A percentile compares a stretch with the other conserved stretches of the same genome.
phyloP scores from a whole-genome alignment of 2,329 filamentous ascomycete species.

The Sporothrix brunneoviolacea region DNA sequence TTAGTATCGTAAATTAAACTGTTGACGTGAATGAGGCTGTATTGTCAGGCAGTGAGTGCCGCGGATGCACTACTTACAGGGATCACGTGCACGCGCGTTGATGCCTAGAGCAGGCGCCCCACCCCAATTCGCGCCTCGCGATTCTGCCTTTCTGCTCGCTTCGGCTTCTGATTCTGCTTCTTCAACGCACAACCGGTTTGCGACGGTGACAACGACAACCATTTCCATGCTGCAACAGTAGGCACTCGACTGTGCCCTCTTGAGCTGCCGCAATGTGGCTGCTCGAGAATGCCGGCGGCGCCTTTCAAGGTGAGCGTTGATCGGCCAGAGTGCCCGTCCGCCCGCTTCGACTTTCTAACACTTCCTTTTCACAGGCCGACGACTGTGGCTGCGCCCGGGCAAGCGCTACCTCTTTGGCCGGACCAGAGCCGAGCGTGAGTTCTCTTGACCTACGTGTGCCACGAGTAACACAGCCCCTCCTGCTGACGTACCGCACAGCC shows the following conservation, averaged over 20 bases:
- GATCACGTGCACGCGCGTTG: conserved; percentile 15
- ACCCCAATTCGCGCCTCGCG: conserved; percentile 3
- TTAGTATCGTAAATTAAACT: too few relatives aligned
- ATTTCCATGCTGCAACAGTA: not conserved
- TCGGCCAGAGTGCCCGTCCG: conserved; percentile 10
- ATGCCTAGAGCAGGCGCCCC: conserved; percentile 1
- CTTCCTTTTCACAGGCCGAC: conserved; percentile 45
- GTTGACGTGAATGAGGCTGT: too few relatives aligned
- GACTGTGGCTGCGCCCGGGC: conserved; percentile 78
- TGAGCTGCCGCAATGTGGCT: conserved; percentile 11
- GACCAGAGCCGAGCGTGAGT: conserved; percentile 58
- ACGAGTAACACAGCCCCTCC: too few relatives aligned
- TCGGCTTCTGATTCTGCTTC: too few relatives aligned
- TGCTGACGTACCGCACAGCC: conserved; percentile 42
- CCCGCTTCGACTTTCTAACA: not conserved
- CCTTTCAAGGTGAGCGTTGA: conserved; percentile 43
- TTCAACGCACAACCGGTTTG: too few relatives aligned
- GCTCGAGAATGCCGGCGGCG: conserved; percentile 30
- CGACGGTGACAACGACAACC: not conserved
- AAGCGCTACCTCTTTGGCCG: conserved; percentile 82
- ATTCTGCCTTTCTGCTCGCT: not conserved
- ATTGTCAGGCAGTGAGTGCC: too few relatives aligned
- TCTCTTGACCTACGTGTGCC: not conserved
- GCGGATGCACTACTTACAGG: not conserved
- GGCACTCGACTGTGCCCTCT: not conserved